Evolutionary conservation across 2,329 filamentous ascomycete genomes (phyloP).

Genomic region (Ophiostoma sp.): DNA sequence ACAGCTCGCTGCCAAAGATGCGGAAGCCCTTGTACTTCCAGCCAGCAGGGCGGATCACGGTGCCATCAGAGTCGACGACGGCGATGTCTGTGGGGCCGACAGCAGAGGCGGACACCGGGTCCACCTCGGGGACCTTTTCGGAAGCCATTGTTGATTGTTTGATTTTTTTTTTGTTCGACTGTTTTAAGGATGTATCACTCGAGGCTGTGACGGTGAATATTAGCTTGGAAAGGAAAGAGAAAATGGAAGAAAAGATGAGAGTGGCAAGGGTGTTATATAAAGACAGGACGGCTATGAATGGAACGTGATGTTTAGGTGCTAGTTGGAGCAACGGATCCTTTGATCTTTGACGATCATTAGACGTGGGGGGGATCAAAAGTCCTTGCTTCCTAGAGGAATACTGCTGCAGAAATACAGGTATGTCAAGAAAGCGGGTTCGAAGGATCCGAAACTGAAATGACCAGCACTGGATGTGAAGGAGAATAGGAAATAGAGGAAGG

Average conservation of each 20-base stretch:
- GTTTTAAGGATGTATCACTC: not conserved
- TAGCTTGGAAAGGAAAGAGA: not conserved
- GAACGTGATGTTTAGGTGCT: not conserved
- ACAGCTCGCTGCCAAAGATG: constrained; percentile 51
- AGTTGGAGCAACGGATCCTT: not conserved
- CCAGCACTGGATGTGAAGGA: not conserved
- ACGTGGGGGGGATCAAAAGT: not conserved
- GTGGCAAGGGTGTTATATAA: not conserved
- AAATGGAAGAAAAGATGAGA: not conserved
- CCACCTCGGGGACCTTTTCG: constrained; percentile 24
- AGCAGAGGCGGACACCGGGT: not conserved
- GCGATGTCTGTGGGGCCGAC: not conserved
- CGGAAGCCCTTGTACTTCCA: constrained; percentile 65
- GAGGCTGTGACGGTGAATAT: not conserved
- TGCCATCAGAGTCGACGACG: constrained; percentile 16
- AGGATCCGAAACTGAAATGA: not conserved
- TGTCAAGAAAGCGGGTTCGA: not conserved
- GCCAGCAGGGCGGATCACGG: constrained; percentile 40
- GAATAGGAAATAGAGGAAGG: not conserved
- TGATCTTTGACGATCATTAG: not conserved
- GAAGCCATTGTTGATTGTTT: constrained; percentile 19
- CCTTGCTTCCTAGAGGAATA: too few relatives aligned
- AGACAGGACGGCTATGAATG: not conserved
- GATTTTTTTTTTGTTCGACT: not conserved
- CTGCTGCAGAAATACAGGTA: not conserved